phyloP scores from a whole-genome alignment of 2,329 filamentous ascomycete genomes.

The Rutstroemia sp. region DNA sequence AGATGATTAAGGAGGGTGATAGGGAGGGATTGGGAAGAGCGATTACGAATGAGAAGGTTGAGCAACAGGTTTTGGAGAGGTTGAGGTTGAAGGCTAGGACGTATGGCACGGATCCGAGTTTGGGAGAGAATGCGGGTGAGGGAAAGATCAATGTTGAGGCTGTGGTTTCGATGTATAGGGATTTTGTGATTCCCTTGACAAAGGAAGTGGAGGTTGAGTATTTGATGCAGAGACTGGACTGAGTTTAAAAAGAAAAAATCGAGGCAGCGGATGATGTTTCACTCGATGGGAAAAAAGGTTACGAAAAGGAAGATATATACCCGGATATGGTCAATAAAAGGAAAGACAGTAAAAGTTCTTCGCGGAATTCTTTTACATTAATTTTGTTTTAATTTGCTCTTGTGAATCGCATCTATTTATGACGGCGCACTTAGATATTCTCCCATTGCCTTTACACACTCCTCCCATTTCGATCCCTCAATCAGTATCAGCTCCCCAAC shows the following conservation, averaged over 20 bases:
- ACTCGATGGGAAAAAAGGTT: not conserved
- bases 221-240: slow-evolving; percentile 79
- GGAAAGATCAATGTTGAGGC: slow-evolving; percentile 89
- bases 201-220: slow-evolving; percentile 98
- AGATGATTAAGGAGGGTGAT: slow-evolving; percentile 75
- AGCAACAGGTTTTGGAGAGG: slow-evolving; percentile 84
- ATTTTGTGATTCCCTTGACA: slow-evolving; percentile 94
- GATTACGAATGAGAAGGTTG: slow-evolving; percentile 84
- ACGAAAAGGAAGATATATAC: too few species aligned
- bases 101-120: slow-evolving; percentile 83
- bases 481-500: slow-evolving; percentile 82
- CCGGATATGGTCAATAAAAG: too few species aligned
- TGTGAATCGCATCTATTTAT: not conserved
- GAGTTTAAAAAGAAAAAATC: too few species aligned
- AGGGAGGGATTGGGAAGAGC: slow-evolving; percentile 75
- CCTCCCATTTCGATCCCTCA: slow-evolving; percentile 68
- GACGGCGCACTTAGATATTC: slow-evolving; percentile 59
- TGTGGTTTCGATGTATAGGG: slow-evolving; percentile 81
- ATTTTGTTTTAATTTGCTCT: too few species aligned
- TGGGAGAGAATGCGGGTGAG: slow-evolving; percentile 36
- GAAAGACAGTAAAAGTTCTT: too few species aligned
- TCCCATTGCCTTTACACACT: slow-evolving; percentile 66
- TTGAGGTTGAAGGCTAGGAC: slow-evolving; percentile 83
- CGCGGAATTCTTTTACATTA: too few species aligned
- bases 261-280: not conserved